phyloP scores from a whole-genome alignment of 768 basidiomycete genomes.

The Amanita fuliginea region DNA sequence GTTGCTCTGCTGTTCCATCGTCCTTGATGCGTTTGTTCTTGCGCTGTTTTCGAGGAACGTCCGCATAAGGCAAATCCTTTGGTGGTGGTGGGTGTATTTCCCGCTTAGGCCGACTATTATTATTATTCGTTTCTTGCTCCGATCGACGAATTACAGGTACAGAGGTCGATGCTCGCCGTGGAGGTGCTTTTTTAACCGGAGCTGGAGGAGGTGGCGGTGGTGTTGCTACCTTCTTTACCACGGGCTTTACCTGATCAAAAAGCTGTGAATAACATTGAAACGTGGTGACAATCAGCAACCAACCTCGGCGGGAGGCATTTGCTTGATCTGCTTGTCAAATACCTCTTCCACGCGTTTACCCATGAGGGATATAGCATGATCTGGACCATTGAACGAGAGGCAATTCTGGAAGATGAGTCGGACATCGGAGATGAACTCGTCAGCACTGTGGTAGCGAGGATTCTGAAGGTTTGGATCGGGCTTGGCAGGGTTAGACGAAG shows the following conservation, averaged over 20 bases:
- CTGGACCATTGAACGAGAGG: conserved; percentile 85
- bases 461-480: conserved; percentile 59
- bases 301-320: conserved; percentile 76
- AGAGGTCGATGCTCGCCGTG: conserved; percentile 68
- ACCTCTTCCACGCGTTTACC: conserved; percentile 74
- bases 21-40: conserved; percentile 51
- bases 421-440: conserved; percentile 80
- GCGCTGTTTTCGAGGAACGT: conserved; percentile 58
- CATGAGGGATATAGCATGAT: conserved; percentile 69
- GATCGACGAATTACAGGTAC: conserved; percentile 78
- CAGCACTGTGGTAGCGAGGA: conserved; percentile 66
- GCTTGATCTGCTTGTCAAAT: conserved; percentile 83
- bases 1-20: conserved; percentile 69
- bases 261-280: not conserved
- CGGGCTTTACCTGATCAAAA: conserved; percentile 22
- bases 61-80: conserved; percentile 80
- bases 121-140: conserved; percentile 39
- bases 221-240: conserved; percentile 35
- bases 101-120: conserved; percentile 80
- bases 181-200: conserved; percentile 33
- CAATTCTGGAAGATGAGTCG: conserved; percentile 85
- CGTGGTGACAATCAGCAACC: conserved; percentile 13
- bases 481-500: conserved; percentile 67
- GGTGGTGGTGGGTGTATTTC: conserved; percentile 95
- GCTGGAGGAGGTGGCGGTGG: conserved; percentile 34